These are phyloP conservation scores for Ceratobasidium sp. DNA, from an alignment of 1,284 basidiomycete species.

Conservation along the genomic window DNA sequence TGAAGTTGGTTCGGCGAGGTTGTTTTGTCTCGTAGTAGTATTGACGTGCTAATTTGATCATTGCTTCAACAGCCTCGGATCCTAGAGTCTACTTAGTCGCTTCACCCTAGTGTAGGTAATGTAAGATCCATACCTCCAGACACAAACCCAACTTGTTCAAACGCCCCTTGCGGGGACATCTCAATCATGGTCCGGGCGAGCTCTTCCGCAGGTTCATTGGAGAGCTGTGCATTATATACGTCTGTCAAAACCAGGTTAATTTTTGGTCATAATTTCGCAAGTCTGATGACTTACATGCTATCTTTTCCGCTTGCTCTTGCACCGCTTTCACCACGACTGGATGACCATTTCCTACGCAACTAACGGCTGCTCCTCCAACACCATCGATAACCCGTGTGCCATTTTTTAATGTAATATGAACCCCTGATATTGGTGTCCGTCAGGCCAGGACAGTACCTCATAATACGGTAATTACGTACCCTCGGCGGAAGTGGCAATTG, in stretches of 20 bases:
- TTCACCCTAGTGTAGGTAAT: neutral
- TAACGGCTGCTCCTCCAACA: slow-evolving; percentile 86
- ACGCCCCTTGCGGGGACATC: slow-evolving; percentile 74
- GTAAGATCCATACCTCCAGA: slow-evolving; percentile 70
- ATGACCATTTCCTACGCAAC: slow-evolving; percentile 81
- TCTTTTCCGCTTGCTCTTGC: slow-evolving; percentile 79
- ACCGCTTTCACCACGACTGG: slow-evolving; percentile 77
- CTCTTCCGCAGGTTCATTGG: slow-evolving; percentile 81
- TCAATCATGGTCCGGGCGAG: slow-evolving; percentile 74
- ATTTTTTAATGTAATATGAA: slow-evolving; percentile 60
- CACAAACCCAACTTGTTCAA: slow-evolving; percentile 74
- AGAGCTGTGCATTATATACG: slow-evolving; percentile 85
- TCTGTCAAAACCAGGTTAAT: slow-evolving; percentile 61
- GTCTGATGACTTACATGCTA: slow-evolving; percentile 70
- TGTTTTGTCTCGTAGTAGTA: slow-evolving; percentile 66
- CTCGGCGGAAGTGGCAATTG: slow-evolving; percentile 72
- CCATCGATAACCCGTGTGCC: slow-evolving; percentile 78
- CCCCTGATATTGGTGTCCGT: slow-evolving; percentile 1
- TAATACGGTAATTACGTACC: slow-evolving; percentile 61
- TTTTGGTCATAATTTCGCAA: slow-evolving; percentile 49
- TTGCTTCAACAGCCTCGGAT: slow-evolving; percentile 87
- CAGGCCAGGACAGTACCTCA: neutral
- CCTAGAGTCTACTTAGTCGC: slow-evolving; percentile 61
- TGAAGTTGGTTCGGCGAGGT: slow-evolving; percentile 78
- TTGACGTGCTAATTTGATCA: slow-evolving; percentile 83